Base-by-base conservation (phyloP, 805 yeast species). In the Metschnikowia proteae region DNA sequence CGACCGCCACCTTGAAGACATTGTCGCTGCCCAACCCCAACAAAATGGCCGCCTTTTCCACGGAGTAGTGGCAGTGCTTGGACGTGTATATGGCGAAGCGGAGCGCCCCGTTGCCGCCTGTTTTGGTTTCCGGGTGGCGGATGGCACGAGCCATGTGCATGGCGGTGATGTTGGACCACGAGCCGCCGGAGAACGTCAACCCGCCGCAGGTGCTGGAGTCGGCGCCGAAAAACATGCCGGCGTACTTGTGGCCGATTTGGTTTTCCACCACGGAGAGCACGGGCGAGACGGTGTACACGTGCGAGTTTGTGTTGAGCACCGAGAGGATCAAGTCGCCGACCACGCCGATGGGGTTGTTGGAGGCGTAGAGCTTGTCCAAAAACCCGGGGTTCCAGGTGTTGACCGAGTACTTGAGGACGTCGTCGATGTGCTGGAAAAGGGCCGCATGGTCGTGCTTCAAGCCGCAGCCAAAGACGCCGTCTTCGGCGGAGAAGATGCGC, bases 321-420 rank as follows among this genome's bases (percentile, higher is more conserved):
- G 88, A 80, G 46, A 88, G 68, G 3, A 88, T 62, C 45, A 88
- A 50, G 62, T 88, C 96, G 2, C 88, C 75, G 5, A 88, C 75
- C 5, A 88, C 80, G 6, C 96, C 96, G 29, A 87, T 83, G 1
- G 96, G 91, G 60, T 87, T 88, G 27, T 88, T 87, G n/a, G 88
- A 80, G 0, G 95, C 95, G 57, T 88, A 88, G 48, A 88, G 70
- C 64, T 88, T 88, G 62, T 88, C 96, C 69, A 88, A 66, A 60
- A 88, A 88, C 1, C 95, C 95, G 0, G 88, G 84, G 61, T 85
- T 86, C 96, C 96, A 88, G 0, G 96, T 88, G 45, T 83, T 86
- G 36, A 86, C 88, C 0, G 92, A 84, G 58, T 83, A 78, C 43
- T 78, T 66, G 53, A 88, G 67, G 1, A 88, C 78, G 38, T 73